Base-by-base conservation (phyloP, 345 rosid genomes). In the Capsella bursapastoris region DNA sequence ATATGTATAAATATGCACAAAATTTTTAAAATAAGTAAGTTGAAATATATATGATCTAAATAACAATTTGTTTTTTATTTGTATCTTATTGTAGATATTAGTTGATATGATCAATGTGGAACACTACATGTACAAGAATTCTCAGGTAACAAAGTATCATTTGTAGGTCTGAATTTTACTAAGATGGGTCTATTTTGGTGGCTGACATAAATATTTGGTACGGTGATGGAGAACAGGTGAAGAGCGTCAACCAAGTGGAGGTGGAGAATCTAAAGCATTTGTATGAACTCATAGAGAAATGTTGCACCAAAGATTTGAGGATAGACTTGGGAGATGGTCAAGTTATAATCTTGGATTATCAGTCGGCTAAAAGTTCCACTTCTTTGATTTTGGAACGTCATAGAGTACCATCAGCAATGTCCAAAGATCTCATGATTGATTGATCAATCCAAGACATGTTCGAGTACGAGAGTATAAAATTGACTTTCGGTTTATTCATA, bases 261-360 rank as follows among this genome's bases (percentile, higher is more conserved):
- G 29, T 50, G 28, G 13, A 50, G 55, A 50, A 50, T 50, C 55
- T 50, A 25, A 50, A 50, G 55, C 55, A 18, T 50, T 50, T 50
- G 55, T 18, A 18, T 50, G 28, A 50, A 49, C 55, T 49, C 29
- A 49, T 49, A 49, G 55, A 49, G 55, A 50, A 50, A 50, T 50
- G 55, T 50, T 18, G 28, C 29, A 22, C 28, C 25, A 50, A 50
- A 18, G 29, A 18, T 9, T 8, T 50, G 55, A 50, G 55, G 29
- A 6, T 48, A 5, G 27, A 50, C 4, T 49, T 18, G 16, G 28
- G 27, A 50, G 55, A 18, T 50, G 55, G 11, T 50, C 53, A 28
- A 49, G 53, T 18, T 8, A 49, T 49, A 16, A 18, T 49, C 53
- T 49, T 49, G 53, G 53, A 49, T 49, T 18, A 49, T 49, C 52